A percentile compares a stretch with the other conserved stretches of the same genome.
Evolutionary conservation across 352 stramenopile species (phyloP).

Genomic region (Pythium graminicola): DNA sequence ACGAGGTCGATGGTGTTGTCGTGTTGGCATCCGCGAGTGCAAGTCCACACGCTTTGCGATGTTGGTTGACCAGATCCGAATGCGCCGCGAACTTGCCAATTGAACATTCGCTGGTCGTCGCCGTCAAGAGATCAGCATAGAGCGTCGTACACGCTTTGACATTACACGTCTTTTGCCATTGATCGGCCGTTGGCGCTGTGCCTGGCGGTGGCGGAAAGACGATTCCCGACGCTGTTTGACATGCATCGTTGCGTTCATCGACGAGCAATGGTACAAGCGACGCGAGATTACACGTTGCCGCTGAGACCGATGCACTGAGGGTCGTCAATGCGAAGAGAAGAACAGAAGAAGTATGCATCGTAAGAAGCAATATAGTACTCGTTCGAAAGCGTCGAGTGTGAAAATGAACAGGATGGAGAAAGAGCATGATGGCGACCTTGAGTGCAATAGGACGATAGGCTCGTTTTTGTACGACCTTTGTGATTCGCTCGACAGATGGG

Average conservation of each 20-base stretch:
- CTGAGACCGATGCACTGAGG: neutral
- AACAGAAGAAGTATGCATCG: neutral
- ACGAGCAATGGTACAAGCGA: slow-evolving; percentile 21
- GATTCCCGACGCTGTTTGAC: slow-evolving; percentile 16
- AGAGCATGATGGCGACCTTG: neutral
- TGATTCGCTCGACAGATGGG: neutral
- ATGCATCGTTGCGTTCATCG: slow-evolving; percentile 20
- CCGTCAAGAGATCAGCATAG: slow-evolving; percentile 5
- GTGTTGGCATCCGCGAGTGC: neutral
- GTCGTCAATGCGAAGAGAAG: slow-evolving; percentile 3
- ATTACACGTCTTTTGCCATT: slow-evolving; percentile 14
- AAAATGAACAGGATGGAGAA: slow-evolving; percentile 10
- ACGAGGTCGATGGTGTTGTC: neutral
- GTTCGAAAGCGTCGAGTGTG: slow-evolving; percentile 17
- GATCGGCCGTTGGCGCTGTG: neutral
- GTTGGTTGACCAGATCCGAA: slow-evolving; percentile 16
- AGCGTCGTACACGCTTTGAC: slow-evolving; percentile 12
- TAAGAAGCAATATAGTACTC: slow-evolving; percentile 8
- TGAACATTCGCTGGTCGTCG: slow-evolving; percentile 14
- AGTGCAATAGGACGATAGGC: neutral
- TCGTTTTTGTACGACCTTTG: neutral
- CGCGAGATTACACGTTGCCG: slow-evolving; percentile 17
- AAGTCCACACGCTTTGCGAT: slow-evolving; percentile 15
- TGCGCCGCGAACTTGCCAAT: slow-evolving; percentile 15
- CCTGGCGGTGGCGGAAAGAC: slow-evolving; percentile 9